Percentiles rank a stretch among this genome's conserved stretches.
Evolutionary conservation across 2,329 filamentous ascomycete species (phyloP).

Genomic region (Colletotrichum sp.): DNA sequence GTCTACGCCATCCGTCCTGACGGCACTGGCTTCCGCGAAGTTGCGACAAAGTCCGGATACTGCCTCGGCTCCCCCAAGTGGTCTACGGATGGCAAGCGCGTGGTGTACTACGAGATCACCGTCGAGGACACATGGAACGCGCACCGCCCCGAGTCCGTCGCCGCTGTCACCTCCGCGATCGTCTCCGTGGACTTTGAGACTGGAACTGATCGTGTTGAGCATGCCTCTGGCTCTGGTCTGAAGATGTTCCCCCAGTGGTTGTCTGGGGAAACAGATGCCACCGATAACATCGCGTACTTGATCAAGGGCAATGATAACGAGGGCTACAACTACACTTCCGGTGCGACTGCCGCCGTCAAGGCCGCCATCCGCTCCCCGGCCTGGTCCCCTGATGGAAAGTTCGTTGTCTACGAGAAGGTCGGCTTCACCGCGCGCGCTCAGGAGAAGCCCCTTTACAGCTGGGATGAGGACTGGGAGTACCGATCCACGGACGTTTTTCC

Average conservation of each 20-base stretch:
- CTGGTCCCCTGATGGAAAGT: slow-evolving; percentile 10
- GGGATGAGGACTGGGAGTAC: slow-evolving; percentile 14
- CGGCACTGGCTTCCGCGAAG: neutral
- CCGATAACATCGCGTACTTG: neutral
- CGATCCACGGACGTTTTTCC: slow-evolving; percentile 13
- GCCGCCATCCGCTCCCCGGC: slow-evolving; percentile 8
- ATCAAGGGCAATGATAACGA: slow-evolving; percentile 9
- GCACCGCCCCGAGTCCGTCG: slow-evolving; percentile 4
- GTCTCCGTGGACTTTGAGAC: slow-evolving; percentile 11
- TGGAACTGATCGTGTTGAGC: neutral
- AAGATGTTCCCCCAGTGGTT: slow-evolving; percentile 12
- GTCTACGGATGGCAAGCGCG: neutral
- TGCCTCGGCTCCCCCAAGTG: slow-evolving; percentile 8
- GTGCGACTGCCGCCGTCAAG: neutral
- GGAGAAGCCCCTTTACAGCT: slow-evolving; percentile 11
- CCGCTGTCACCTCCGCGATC: slow-evolving; percentile 1
- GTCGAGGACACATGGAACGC: slow-evolving; percentile 10
- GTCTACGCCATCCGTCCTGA: slow-evolving; percentile 5
- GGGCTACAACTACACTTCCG: slow-evolving; percentile 4
- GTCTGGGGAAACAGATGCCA: neutral
- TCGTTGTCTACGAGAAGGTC: slow-evolving; percentile 9
- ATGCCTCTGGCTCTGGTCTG: neutral
- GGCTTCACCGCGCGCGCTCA: slow-evolving; percentile 4
- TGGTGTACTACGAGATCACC: slow-evolving; percentile 5
- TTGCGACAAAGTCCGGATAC: neutral